These are phyloP conservation scores for Kuraishia floccosa DNA, from an alignment of 805 yeast genomes.

Conservation along the genomic window DNA sequence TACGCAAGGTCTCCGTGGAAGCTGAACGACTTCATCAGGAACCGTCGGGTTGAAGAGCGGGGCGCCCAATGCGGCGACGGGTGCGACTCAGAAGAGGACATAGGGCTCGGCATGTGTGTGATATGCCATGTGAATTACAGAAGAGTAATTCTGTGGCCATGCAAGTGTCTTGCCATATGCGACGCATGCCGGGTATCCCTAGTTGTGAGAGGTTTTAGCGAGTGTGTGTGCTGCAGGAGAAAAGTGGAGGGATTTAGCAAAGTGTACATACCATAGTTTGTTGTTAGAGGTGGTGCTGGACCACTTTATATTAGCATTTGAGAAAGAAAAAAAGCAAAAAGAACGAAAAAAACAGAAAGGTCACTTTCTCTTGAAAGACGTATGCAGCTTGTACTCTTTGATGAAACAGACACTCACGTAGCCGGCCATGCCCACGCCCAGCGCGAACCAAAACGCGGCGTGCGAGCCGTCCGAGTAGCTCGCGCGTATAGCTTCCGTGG, in stretches of 20 bases:
- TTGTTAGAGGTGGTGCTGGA: too few relatives aligned
- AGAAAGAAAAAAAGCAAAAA: too few relatives aligned
- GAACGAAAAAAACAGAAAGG: too few relatives aligned
- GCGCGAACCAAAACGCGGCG: conserved; percentile 5
- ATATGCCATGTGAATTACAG: conserved; percentile 70
- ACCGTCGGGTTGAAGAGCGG: conserved; percentile 6
- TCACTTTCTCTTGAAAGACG: conserved; percentile 2
- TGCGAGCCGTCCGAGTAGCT: conserved; percentile 5
- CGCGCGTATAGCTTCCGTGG: conserved; percentile 3
- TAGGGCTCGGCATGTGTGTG: conserved; percentile 47
- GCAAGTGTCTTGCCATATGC: conserved; percentile 81
- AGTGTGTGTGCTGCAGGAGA: conserved; percentile 79
- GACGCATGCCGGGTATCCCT: conserved; percentile 71
- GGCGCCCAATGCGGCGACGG: conserved; percentile 13
- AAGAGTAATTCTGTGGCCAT: conserved; percentile 85
- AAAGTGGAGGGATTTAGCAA: conserved; percentile 58
- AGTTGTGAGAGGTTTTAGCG: conserved; percentile 59
- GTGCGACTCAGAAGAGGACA: conserved; percentile 17
- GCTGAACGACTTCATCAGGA: conserved; percentile 14
- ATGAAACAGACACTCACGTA: conserved; percentile 3
- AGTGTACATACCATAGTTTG: conserved; percentile 46
- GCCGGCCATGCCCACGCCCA: conserved; percentile 3
- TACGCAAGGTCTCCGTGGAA: conserved; percentile 11
- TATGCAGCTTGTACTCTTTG: conserved; percentile 6
- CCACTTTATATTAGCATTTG: too few relatives aligned